Base-by-base conservation (phyloP, 352 stramenopile species). In the Globisporangium alternatum region DNA sequence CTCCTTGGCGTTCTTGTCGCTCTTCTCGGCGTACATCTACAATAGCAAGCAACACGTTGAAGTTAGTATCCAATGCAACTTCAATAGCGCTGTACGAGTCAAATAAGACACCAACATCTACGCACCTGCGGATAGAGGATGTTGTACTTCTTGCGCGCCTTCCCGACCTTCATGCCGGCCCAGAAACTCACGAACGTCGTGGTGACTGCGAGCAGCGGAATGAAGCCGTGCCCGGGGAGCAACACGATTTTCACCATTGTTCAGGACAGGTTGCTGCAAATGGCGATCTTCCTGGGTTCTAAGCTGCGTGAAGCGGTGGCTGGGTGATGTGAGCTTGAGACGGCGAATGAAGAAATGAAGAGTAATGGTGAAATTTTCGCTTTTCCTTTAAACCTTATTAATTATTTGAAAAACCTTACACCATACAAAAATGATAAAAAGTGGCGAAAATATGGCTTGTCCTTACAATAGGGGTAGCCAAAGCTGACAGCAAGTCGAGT, bases 1-100 rank as follows among this genome's bases (percentile, higher is more conserved):
- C 2, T 77, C 86, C 64, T 83, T 93, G 57, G 80, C 89, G 66
- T 98, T 86, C 73, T 97, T 95, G 66, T 93, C 86, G 58, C 71
- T 87, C 69, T 94, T 74, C 61, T 97, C 86, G 0, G 88, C 89
- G 71, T 97, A 97, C 73, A 97, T 90, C 76, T 93, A 68, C 31
- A 41, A 12, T 30, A 6, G 2, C 9, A 44, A 33, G 1, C 15
- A n/a, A 2, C 30, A 48, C 13, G 25, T 28, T 28, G 25, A 28
- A 2, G 25, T 28, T 28, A 28, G 25, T 2, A 28, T 2, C 25
- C 25, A 28, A 28, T 28, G 25, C 25, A 28, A 28, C 25, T 28
- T 28, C 25, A 28, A 28, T 28, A 28, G 25, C 25, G 25, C 25
- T 28, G 25, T 28, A 28, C 25, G 25, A 28, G 1, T 28, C 33